Base-by-base conservation (phyloP, 805 yeast genomes). In the Yarrowia phangngaensis region DNA sequence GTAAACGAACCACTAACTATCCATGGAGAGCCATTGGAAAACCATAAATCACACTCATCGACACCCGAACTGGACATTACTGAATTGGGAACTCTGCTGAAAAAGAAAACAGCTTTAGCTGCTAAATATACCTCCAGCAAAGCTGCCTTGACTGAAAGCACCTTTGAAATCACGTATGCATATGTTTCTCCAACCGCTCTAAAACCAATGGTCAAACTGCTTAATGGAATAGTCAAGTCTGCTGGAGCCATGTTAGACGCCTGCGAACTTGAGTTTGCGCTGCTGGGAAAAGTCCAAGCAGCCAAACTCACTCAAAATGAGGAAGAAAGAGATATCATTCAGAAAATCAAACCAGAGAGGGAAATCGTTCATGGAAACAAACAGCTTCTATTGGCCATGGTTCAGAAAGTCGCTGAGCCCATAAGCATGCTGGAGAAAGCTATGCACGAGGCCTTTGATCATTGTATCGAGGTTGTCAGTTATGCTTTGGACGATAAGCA, bases 141-240 rank as follows among this genome's bases (percentile, higher is more conserved):
- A 20, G 58, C 66, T 6, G 74, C 70, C 2, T 56, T 73, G 20
- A 67, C 70, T 24, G 78, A 75, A 54, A 72, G 76, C 53, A 58
- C 68, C 3, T 75, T 71, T 52, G 79, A 75, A 54, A 61, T 73
- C 1, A 70, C 78, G 1, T 74, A 70, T 53, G 70, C 78, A 0
- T 70, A 64, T 49, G 56, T 71, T 14, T 67, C 78, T 0, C 78
- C 79, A 17, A 56, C 59, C 6, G 69, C 68, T 32, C 53, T 73
- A 22, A 64, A 66, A 32, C 62, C 66, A 4, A 53, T 67, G 2
- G 61, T 72, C 14, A 60, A 64, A 8, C 55, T 58, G 12, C 56
- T 72, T 14, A 61, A 62, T 20, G 55, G 62, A 1, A 58, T 70
- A 8, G 53, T 65, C 4, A 63, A 65, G 27, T 65, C 63, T 34